Base-by-base conservation (phyloP, 352 stramenopile genomes). In the Pythium pyrilobum region DNA sequence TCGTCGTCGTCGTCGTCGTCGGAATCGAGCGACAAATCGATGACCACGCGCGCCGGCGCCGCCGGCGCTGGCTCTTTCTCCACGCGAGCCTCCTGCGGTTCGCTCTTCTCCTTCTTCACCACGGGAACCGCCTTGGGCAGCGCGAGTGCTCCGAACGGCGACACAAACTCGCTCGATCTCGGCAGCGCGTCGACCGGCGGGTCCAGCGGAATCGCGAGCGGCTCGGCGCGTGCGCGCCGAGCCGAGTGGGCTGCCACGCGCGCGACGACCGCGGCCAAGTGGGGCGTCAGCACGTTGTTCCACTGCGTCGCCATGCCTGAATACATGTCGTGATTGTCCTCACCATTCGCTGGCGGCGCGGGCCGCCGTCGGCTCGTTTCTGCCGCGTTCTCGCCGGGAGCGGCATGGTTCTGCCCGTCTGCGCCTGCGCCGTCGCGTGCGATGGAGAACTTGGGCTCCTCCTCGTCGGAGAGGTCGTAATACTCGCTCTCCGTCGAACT, bases 401-500 rank as follows among this genome's bases (percentile, higher is more conserved):
- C 24, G 16, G 4, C 23, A 20, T 46, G 20, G 20, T 3, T 13
- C 23, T 31, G 23, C 10, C 8, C 16, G 25, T 24, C 21, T 2
- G 28, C 27, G 23, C 12, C 25, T 3, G 40, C 28, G 8, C 27
- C n/a, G 15, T n/a, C 6, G 9, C 3, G 16, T 8, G 16, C 37
- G 37, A 7, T 29, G 42, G 25, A 5, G 29, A 49, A 38, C 13
- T 34, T 10, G 13, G n/a, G 25, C 15, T 56, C 27, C 0, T 39
- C 36, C 13, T 36, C 31, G 31, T 52, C 51, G 16, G 44, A 41
- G 18, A 27, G 21, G 40, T 32, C 51, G 51, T 39, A 52, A 18
- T 47, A 47, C 51, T 58, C 51, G 51, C 51, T 58, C 51, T 58
- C 51, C 8, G 51, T 51, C 4, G 43, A 47, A 40, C 51, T 58